These are phyloP conservation scores for Mycena capillaripes DNA, from an alignment of 768 basidiomycete species.

Conservation along the genomic window DNA sequence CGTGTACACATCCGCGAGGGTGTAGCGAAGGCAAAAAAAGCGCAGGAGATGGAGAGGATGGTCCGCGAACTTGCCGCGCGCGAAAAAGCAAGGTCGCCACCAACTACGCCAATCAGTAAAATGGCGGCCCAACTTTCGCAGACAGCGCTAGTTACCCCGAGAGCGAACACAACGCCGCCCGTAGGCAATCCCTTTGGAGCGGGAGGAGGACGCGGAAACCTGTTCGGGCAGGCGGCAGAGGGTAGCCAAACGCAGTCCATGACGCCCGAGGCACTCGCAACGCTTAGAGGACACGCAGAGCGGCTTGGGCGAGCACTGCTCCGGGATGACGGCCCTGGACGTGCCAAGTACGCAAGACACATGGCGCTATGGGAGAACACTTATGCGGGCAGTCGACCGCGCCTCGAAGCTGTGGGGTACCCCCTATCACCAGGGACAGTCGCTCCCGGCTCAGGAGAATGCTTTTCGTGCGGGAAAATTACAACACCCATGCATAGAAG, in stretches of 20 bases:
- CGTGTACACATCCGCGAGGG: constrained; percentile 5
- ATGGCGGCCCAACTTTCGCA: constrained; percentile 9
- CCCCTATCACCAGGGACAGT: constrained; percentile 25
- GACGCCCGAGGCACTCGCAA: not conserved
- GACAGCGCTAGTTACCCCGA: not conserved
- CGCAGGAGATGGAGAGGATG: constrained; percentile 9
- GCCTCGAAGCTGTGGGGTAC: constrained; percentile 10
- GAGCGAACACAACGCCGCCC: not conserved
- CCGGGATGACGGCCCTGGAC: not conserved
- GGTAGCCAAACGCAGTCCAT: not conserved
- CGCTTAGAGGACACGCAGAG: not conserved
- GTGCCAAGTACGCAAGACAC: not conserved
- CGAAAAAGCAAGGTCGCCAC: not conserved
- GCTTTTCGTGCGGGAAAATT: constrained; percentile 27
- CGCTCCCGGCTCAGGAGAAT: constrained; percentile 21
- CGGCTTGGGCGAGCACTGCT: not conserved
- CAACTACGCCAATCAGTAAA: constrained; percentile 4
- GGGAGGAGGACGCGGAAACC: constrained; percentile 4
- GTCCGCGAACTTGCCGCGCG: not conserved
- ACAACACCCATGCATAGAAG: constrained; percentile 2
- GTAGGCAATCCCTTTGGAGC: not conserved
- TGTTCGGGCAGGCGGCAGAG: not conserved
- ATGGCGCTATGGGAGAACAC: not conserved
- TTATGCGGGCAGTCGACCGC: not conserved
- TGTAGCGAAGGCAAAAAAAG: constrained; percentile 2